Evolutionary conservation across 371 early-diverging fungal genomes (phyloP), one percentile per base, ranked within the genome.

Genomic region (Mucor circinelloides): DNA sequence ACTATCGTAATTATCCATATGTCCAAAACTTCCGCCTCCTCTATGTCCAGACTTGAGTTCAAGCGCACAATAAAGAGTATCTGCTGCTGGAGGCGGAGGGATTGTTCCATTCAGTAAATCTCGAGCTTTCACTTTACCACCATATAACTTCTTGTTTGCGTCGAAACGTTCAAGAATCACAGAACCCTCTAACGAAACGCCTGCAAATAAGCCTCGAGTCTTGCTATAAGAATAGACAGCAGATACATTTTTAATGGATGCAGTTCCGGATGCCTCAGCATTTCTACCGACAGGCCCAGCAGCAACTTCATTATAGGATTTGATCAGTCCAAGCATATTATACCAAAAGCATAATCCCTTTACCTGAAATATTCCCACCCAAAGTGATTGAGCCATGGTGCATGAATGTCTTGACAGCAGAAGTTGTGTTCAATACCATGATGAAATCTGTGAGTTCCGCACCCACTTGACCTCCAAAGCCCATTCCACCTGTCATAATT

Each of bases 91-190:
- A 40, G 95, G 94, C 15, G 91, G 88, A 7, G 89, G 84, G 17
- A 91, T 76, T 4, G 75, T 60, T 27, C 96, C 97, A 1, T 83
- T 76, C 5, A 97, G 82, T 9, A 97, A 78, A 67, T 94, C 91
- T 57, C 88, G 89, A 0, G 94, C 90, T 48, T 87, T 72, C 6
- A 95, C 89, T 36, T 83, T 70, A 15, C 87, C 80, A 46, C 90
- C 86, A 77, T 97, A 97, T 70, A 93, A 87, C 38, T 88, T 85
- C 30, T 91, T 89, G 75, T 97, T 96, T 27, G 95, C 92, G 60
- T 94, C 96, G 77, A 91, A 92, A 66, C 96, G 85, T 73, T 95
- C 94, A 8, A 95, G 44, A 68, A 97, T 90, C 15, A 93, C 94
- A 1, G 94, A 89, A 5, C 97, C 97, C 69, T 96, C 97, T 31